Conservation (phyloP, 306 rosid species). For the Casuarina equisetifolia region DNA sequence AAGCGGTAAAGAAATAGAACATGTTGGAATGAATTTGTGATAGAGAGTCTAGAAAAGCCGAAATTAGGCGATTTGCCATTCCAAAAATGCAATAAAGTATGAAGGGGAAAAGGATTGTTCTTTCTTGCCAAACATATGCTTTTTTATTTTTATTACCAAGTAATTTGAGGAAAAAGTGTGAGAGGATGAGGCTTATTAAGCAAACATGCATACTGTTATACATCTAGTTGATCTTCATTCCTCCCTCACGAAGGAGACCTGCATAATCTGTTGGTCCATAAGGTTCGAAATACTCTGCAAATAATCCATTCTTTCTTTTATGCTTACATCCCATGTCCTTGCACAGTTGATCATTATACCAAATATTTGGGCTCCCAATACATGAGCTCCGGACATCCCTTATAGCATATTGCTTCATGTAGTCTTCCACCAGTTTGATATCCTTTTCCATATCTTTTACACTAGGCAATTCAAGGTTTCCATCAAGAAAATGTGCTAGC, state of each 20-base stretch:
- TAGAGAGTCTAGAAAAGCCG: too few species aligned
- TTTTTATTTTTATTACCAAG: too few species aligned
- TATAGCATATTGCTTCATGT: constrained; percentile 31
- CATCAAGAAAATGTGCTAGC: constrained; percentile 40
- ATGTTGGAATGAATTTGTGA: too few species aligned
- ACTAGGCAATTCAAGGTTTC: constrained; percentile 41
- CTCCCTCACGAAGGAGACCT: constrained; percentile 23
- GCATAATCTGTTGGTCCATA: constrained; percentile 43
- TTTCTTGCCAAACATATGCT: too few species aligned
- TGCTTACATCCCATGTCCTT: constrained; percentile 45
- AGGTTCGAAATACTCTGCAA: constrained; percentile 41
- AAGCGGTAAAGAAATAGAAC: too few species aligned
- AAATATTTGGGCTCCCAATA: constrained; percentile 14
- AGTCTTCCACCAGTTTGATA: constrained; percentile 34
- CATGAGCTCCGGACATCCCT: constrained; percentile 35
- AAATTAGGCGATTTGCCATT: too few species aligned
- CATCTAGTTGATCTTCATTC: background rate
- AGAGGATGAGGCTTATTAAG: background rate
- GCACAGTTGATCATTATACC: constrained; percentile 52
- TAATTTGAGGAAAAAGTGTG: too few species aligned
- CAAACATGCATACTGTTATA: background rate
- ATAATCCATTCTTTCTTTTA: constrained; percentile 37
- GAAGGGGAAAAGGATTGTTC: too few species aligned
- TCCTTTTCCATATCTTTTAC: constrained; percentile 51
- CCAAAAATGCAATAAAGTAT: too few species aligned